Percentiles rank a stretch among this genome's conserved stretches.
phyloP scores from a whole-genome alignment of 2,329 filamentous ascomycete genomes.

The Fusarium brevicatenulatum region DNA sequence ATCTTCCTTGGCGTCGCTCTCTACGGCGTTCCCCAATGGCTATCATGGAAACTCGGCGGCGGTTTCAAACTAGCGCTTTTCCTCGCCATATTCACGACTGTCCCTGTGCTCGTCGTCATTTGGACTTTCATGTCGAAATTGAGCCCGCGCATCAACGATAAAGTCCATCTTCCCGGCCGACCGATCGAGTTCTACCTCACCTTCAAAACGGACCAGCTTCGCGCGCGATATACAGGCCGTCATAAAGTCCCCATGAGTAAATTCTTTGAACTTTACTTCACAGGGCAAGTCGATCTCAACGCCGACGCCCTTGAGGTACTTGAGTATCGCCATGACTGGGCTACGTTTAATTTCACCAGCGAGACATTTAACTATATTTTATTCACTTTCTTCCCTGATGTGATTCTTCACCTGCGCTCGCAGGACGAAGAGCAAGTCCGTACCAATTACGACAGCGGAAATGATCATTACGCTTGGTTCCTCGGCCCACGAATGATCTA shows the following conservation, averaged over 20 bases:
- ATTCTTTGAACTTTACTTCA: constrained; percentile 96
- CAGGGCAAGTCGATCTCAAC: constrained; percentile 90
- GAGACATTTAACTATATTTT: constrained; percentile 86
- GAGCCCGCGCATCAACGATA: constrained; percentile 89
- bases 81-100: constrained; percentile 76
- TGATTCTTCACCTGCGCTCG: constrained; percentile 86
- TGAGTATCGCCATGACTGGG: constrained; percentile 95
- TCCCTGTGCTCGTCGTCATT: constrained; percentile 81
- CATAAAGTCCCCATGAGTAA: constrained; percentile 87
- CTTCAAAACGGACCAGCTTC: constrained; percentile 69
- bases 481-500: constrained; percentile 97
- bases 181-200: constrained; percentile 88
- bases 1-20: constrained; percentile 74
- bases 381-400: constrained; percentile 82
- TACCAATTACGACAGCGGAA: constrained; percentile 93
- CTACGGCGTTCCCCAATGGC: constrained; percentile 75
- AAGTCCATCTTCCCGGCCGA: constrained; percentile 82
- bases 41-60: constrained; percentile 84
- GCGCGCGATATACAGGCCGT: constrained; percentile 74
- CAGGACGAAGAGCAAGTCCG: constrained; percentile 97
- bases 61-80: constrained; percentile 88
- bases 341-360: constrained; percentile 86
- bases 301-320: constrained; percentile 85
- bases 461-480: constrained; percentile 98
- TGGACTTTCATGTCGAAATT: constrained; percentile 82